These are phyloP conservation scores for Leishmania gerbilli DNA, from an alignment of 208 protist genomes.

Conservation along the genomic window DNA sequence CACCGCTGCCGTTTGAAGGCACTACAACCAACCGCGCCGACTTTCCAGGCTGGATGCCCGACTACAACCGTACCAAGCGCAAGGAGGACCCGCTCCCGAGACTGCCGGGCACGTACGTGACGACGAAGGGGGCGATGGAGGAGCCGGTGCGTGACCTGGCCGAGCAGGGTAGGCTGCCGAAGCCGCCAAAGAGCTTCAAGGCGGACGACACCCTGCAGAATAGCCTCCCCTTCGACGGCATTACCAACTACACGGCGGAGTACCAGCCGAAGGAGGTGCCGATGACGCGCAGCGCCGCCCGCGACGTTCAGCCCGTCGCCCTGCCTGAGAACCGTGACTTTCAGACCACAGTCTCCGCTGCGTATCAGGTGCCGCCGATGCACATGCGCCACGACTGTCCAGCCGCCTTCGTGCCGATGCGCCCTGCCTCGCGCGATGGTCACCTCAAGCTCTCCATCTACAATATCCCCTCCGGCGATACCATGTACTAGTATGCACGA, in stretches of 20 bases:
- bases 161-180: constrained; percentile 47
- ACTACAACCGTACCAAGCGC: constrained; percentile 61
- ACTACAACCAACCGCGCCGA: constrained; percentile 89
- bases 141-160: constrained; percentile 70
- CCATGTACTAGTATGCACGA: constrained; percentile 31
- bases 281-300: constrained; percentile 33
- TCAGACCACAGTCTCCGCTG: constrained; percentile 58
- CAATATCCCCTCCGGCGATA: constrained; percentile 79
- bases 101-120: constrained; percentile 79
- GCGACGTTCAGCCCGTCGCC: constrained; percentile 17
- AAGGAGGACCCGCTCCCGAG: constrained; percentile 80
- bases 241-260: constrained; percentile 88
- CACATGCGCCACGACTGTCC: constrained; percentile 74
- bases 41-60: constrained; percentile 86
- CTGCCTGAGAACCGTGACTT: constrained; percentile 88
- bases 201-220: constrained; percentile 53
- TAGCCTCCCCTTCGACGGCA: constrained; percentile 80
- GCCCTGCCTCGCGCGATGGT: constrained; percentile 77
- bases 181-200: constrained; percentile 80
- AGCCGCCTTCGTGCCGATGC: constrained; percentile 60
- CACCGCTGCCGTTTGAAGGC: constrained; percentile 76
- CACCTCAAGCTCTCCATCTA: constrained; percentile 90
- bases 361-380: constrained; percentile 66
- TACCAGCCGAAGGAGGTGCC: constrained; percentile 86
- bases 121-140: constrained; percentile 84